These are phyloP conservation scores for Dillenia suffruticosa DNA, from an alignment of 164 flowering plant species.

Conservation along the genomic window DNA sequence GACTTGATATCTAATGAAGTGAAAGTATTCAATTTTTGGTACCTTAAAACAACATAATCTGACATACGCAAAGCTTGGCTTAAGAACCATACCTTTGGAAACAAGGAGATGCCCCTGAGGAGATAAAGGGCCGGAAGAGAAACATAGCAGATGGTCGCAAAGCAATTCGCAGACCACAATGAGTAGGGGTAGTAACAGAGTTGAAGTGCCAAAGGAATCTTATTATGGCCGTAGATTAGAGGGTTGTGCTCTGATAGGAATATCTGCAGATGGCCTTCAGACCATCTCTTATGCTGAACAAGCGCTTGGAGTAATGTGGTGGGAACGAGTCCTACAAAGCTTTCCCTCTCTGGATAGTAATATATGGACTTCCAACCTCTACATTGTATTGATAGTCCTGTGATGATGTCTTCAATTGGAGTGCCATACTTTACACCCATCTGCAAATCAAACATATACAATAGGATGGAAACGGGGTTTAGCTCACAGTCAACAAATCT, in stretches of 20 bases:
- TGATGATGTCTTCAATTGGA: conserved; percentile 46
- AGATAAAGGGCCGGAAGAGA: conserved; percentile 44
- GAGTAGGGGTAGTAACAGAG: conserved; percentile 36
- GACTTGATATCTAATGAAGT: conserved; percentile 36
- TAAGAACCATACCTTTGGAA: conserved; percentile 34
- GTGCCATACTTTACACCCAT: conserved; percentile 45
- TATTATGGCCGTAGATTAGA: conserved; percentile 31
- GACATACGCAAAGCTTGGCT: not conserved
- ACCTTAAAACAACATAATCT: not conserved
- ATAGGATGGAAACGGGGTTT: no score
- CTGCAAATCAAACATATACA: conserved; percentile 18
- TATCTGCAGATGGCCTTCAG: conserved; percentile 57
- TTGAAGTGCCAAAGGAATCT: conserved; percentile 30
- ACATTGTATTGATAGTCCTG: conserved; percentile 47
- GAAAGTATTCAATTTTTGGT: not conserved
- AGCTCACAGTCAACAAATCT: not conserved
- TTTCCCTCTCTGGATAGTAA: conserved; percentile 28
- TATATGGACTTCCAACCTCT: conserved; percentile 47
- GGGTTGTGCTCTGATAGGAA: conserved; percentile 44
- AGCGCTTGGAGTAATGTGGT: conserved; percentile 32
- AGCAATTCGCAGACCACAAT: conserved; percentile 40
- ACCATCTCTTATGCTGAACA: conserved; percentile 61
- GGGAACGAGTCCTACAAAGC: conserved; percentile 40
- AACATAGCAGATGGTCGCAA: conserved; percentile 30
- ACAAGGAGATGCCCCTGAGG: conserved; percentile 40